Conservation (phyloP, 2,329 filamentous ascomycete species). For the Colletotrichum spaethianum region DNA sequence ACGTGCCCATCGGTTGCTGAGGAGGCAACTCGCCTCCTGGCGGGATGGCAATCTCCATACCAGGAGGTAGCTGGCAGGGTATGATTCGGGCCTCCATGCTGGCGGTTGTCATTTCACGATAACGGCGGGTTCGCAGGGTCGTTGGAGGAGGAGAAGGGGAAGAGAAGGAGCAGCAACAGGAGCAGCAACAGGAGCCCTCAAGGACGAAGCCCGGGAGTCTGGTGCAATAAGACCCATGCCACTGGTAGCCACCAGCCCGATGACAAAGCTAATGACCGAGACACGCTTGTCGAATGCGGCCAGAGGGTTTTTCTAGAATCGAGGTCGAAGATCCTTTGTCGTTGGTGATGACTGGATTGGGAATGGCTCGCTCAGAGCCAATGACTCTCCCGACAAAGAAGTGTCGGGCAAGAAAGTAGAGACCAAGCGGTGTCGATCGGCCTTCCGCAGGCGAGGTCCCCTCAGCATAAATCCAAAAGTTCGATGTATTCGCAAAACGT, state of each 20-base stretch:
- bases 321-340: constrained; percentile 29
- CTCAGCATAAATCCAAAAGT: not conserved
- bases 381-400: constrained; percentile 36
- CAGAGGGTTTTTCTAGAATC: constrained; percentile 34
- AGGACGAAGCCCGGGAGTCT: constrained; percentile 33
- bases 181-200: constrained; percentile 12
- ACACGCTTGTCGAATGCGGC: constrained; percentile 32
- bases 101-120: not conserved
- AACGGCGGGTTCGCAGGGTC: not conserved
- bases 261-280: constrained; percentile 33
- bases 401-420: constrained; percentile 7
- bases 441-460: constrained; percentile 21
- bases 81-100: constrained; percentile 37
- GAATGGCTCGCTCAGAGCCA: constrained; percentile 33
- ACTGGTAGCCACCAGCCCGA: constrained; percentile 34
- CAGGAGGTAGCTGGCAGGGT: constrained; percentile 33
- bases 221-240: constrained; percentile 38
- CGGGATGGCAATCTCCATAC: constrained; percentile 43
- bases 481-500: not conserved
- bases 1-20: constrained; percentile 40
- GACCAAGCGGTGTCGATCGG: constrained; percentile 12
- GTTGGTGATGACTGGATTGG: constrained; percentile 15
- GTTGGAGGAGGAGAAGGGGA: not conserved
- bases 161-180: not conserved
- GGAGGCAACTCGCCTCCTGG: constrained; percentile 42